Base-by-base conservation (phyloP, 768 basidiomycete species). In the Pulveroboletus ravenelii region DNA sequence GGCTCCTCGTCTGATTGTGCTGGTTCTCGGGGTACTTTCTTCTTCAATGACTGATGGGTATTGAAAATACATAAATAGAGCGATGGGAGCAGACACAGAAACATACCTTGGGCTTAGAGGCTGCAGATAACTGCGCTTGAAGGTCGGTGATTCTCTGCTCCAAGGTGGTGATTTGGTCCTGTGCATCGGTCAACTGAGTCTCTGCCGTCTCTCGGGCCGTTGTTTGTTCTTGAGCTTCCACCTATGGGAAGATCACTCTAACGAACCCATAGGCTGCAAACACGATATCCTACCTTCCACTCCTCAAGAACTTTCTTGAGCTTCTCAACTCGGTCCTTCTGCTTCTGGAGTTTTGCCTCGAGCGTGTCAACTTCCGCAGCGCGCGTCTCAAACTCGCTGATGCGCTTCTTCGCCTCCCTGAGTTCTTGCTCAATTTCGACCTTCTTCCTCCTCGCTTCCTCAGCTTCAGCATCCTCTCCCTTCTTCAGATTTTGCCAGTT, bases 401-500 rank as follows among this genome's bases (percentile, higher is more conserved):
- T 54, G 23, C 59, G 65, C 15, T 49, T 53, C 56, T 76, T 73
- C 8, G 82, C 64, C 35, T 79, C 76, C 48, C 72, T 70, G 14
- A 81, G 69, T 48, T 79, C 69, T 3, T 77, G 66, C 50, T 89
- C 83, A 10, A 88, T 70, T 30, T 81, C 77, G 10, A 75, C 68
- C 10, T 78, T 77, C 48, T 73, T 70, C 60, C 80, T 82, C 37
- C 81, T 74, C 45, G 76, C 67, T 6, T 68, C 64, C 46, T 84
- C 85, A 9, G 76, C 71, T 30, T 85, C 81, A 15, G 72, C 77
- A 10, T 76, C 81, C 41, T 81, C 85, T 42, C 79, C 81, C 25
- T 71, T 81, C 59, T 89, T 88, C 15, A 87, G 65, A 25, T 65
- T 75, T 59, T 85, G 75, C 85, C 85, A 88, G 59, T 83, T 80